These are phyloP conservation scores for Syncephalastrum contaminatum DNA, from an alignment of 371 early-diverging fungal genomes.

Conservation along the genomic window DNA sequence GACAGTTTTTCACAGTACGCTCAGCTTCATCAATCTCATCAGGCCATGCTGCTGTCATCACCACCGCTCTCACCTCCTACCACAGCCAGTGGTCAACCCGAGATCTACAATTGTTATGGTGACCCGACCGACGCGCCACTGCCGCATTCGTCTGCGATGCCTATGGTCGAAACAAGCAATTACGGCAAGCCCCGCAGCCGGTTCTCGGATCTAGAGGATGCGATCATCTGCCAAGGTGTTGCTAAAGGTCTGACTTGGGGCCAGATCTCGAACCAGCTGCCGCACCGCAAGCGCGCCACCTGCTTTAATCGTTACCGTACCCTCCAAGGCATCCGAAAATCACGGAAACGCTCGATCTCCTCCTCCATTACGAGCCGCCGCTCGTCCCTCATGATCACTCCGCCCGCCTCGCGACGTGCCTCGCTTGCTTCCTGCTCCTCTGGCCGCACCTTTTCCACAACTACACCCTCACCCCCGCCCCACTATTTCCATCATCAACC, in stretches of 20 bases:
- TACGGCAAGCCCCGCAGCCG: constrained; percentile 43
- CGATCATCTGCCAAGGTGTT: constrained; percentile 44
- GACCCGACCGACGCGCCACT: too few relatives aligned
- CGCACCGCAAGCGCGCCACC: constrained; percentile 49
- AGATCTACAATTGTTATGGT: too few relatives aligned
- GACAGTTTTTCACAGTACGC: too few relatives aligned
- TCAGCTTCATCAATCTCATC: too few relatives aligned
- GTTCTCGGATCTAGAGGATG: constrained; percentile 45
- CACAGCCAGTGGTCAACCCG: too few relatives aligned
- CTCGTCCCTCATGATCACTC: constrained; percentile 7
- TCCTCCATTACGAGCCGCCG: background rate
- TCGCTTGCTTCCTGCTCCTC: constrained; percentile 14
- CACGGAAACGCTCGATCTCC: constrained; percentile 26
- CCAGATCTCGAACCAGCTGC: constrained; percentile 40
- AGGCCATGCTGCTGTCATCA: background rate
- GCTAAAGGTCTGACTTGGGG: constrained; percentile 48
- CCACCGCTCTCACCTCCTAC: background rate
- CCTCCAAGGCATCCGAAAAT: constrained; percentile 45
- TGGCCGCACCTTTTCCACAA: constrained; percentile 6
- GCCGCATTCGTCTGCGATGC: background rate
- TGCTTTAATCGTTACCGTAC: constrained; percentile 51
- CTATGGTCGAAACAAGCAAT: background rate
- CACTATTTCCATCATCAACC: too few relatives aligned
- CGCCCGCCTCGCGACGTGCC: constrained; percentile 15
- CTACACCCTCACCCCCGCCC: constrained; percentile 6